Evolutionary conservation across 768 basidiomycete genomes (phyloP), one percentile per base, ranked within the genome.

Genomic region (Collybia mongolica): DNA sequence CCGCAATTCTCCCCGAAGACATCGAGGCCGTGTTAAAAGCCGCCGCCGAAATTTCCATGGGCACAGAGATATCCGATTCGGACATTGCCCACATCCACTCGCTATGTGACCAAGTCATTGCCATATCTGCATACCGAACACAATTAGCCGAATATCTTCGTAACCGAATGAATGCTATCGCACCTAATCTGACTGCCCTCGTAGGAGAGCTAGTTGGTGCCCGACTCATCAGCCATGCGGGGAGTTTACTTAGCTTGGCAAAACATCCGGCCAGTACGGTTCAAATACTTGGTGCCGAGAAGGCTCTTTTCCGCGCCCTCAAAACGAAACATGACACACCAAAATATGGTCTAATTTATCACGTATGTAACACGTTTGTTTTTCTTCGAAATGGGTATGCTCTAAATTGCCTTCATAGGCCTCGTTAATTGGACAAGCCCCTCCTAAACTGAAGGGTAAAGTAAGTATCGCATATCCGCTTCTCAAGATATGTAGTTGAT

Each of bases 311-410:
- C 82, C 76, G 96, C 44, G 96, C 96, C 1, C 79, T 99, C 53
- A 99, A 99, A 75, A 98, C 96, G 40, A 99, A 98, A 80, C 92
- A 98, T 55, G 96, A 98, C 73, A 98, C 96, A 53, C 95, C 96
- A 20, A 99, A 99, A 74, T 98, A 99, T 64, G 97, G 97, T 54
- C 77, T 98, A n/a, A 98, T 99, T 60, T 99, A 98, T 72, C 97
- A 98, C 73, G 92, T 90, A 66, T 32, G 82, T 72, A 3, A 18
- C 11, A 36, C 18, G 17, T n/a, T 28, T 23, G 20, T 28, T 22
- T 37, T 36, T 29, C 44, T 43, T 49, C 28, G 42, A 12, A 5
- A 42, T 42, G 44, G 51, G 46, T 23, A 22, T 44, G 46, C 11
- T 51, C 49, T 46, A 36, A 55, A 49, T 24, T 55, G 39, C 11